Conservation (phyloP, 345 rosid species). For the Anastatica hierochuntica region DNA sequence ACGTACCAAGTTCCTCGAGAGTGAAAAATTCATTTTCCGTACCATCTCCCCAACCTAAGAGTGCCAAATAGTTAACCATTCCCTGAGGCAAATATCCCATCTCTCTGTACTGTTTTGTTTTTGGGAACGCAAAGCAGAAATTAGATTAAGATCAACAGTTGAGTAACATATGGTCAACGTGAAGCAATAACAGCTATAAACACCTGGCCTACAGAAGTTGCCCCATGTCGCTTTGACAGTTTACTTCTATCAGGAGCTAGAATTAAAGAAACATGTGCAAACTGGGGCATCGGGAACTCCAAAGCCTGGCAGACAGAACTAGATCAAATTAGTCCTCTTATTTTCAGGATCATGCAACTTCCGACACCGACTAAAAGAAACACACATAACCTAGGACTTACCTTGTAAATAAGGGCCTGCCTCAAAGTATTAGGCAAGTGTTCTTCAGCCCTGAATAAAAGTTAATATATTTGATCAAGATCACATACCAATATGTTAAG, state of each 20-base stretch:
- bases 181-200: slow-evolving; percentile 6
- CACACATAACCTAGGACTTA: too few species aligned
- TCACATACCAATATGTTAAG: not conserved
- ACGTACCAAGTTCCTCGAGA: slow-evolving; percentile 71
- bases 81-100: slow-evolving; percentile 93
- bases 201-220: slow-evolving; percentile 96
- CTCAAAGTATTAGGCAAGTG: slow-evolving; percentile 88
- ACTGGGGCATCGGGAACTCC: slow-evolving; percentile 75
- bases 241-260: slow-evolving; percentile 97
- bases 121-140: not conserved
- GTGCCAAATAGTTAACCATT: slow-evolving; percentile 91
- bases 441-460: slow-evolving; percentile 77
- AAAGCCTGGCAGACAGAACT: slow-evolving; percentile 52
- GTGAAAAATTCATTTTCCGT: slow-evolving; percentile 92
- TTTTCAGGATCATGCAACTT: slow-evolving; percentile 8
- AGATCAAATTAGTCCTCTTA: slow-evolving; percentile 5
- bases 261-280: slow-evolving; percentile 89
- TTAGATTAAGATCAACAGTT: slow-evolving; percentile 4
- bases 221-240: slow-evolving; percentile 89
- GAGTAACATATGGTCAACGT: not conserved
- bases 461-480: slow-evolving; percentile 5
- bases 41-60: slow-evolving; percentile 98
- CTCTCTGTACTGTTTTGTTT: slow-evolving; percentile 74
- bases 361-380: slow-evolving; percentile 5
- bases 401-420: slow-evolving; percentile 92